Evolutionary conservation across 1,284 basidiomycete genomes (phyloP).

Genomic region (Moniliella sp.): DNA sequence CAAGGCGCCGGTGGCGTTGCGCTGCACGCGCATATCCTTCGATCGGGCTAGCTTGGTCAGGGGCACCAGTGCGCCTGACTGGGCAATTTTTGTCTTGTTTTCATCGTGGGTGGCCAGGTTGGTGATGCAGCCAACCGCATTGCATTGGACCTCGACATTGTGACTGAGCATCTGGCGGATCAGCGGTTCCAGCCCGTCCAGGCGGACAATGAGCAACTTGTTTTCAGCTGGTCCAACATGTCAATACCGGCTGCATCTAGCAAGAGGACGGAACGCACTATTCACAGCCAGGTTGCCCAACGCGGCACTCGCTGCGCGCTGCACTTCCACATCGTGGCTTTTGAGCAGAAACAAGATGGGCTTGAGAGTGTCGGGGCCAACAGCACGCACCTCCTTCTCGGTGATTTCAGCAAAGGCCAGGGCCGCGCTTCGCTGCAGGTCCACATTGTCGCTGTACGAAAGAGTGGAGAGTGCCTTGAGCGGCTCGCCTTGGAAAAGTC

Average conservation of each 20-base stretch:
- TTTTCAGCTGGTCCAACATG: too few species aligned
- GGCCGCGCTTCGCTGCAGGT: constrained; percentile 88
- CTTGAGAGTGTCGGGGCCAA: constrained; percentile 92
- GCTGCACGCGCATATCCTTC: constrained; percentile 96
- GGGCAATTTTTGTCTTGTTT: constrained; percentile 98
- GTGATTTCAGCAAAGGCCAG: constrained; percentile 98
- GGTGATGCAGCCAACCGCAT: constrained; percentile 98
- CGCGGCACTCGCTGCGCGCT: constrained; percentile 92
- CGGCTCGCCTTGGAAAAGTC: constrained; percentile 43
- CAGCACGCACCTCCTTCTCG: constrained; percentile 96
- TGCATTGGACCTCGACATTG: constrained; percentile 98
- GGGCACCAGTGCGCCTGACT: constrained; percentile 92
- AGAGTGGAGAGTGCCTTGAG: constrained; percentile 90
- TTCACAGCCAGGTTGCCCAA: constrained; percentile 95
- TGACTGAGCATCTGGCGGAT: constrained; percentile 97
- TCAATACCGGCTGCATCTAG: too few species aligned
- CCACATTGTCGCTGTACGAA: constrained; percentile 97
- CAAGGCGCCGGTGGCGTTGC: constrained; percentile 90
- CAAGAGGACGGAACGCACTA: too few species aligned
- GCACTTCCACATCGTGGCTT: constrained; percentile 94
- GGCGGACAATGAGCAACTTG: constrained; percentile 91
- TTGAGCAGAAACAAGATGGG: constrained; percentile 91
- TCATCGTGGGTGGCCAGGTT: constrained; percentile 98
- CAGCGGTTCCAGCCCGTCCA: constrained; percentile 87
- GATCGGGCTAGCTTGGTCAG: constrained; percentile 85